Base-by-base conservation (phyloP, 352 stramenopile genomes). In the Globisporangium abappressorium region DNA sequence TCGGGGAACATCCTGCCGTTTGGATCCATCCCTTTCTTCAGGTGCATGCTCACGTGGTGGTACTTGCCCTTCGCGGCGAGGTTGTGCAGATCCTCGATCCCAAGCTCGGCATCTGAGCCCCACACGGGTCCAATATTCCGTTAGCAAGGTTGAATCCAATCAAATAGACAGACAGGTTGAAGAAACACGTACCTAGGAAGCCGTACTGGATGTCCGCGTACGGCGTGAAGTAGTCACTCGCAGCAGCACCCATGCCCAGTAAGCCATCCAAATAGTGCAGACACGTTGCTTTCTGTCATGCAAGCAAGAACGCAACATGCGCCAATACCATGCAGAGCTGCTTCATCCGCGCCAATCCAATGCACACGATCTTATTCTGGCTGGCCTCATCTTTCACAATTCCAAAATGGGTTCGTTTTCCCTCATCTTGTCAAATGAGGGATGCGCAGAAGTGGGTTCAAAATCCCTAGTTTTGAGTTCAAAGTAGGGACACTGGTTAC, bases 11-110 rank as follows among this genome's bases (percentile, higher is more conserved):
- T 57, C 43, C 66, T 66, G 14, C 72, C 77, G 56, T 91, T 90
- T 7, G 83, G 83, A n/a, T 91, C 73, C 65, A 91, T 75, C 1
- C 83, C 83, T 36, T 85, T 74, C 60, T 82, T 84, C 47, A 91
- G 60, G 7, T 76, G 71, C n/a, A 79, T 71, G 30, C 72, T 76
- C 47, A 90, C 79, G 15, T 70, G 61, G 30, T 78, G 72, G 56
- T 78, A 73, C 24, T 75, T 62, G 5, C 83, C 81, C 66, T 79
- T 72, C 9, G 78, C 81, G 14, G 83, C 79, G 24, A 87, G 60
- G n/a, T 63, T 64, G 33, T 89, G 83, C 30, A 89, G 57, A 57
- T 89, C 72, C 30, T 85, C 70, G 24, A 78, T 79, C 7, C 68
- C 78, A 15, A 91, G 73, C 69, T 91, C 82, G 1, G 70, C 69